Conservation (phyloP, 2,329 filamentous ascomycete genomes). For the Mycosphaerelloides madeirae region DNA sequence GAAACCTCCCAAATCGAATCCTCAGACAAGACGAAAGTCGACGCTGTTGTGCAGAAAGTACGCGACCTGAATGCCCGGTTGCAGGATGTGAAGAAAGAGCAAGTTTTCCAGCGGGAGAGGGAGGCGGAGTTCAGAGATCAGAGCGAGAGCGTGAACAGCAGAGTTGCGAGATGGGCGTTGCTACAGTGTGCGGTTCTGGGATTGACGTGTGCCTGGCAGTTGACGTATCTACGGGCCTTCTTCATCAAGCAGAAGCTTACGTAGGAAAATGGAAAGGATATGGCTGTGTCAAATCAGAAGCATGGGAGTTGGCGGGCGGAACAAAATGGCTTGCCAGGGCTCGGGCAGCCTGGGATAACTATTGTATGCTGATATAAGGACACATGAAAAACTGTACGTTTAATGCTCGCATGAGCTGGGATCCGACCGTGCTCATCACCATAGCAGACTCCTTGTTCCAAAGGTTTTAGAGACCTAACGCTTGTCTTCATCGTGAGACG, state of each 20-base stretch:
- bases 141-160: constrained; percentile 85
- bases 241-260: constrained; percentile 99
- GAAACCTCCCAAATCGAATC: constrained; percentile 92
- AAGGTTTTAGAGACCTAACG: too few relatives aligned
- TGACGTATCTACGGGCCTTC: constrained; percentile 91
- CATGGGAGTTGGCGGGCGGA: constrained; percentile 1
- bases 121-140: constrained; percentile 98
- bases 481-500: too few relatives aligned
- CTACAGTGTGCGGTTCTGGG: constrained; percentile 82
- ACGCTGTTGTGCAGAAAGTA: constrained; percentile 82
- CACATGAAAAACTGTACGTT: constrained; percentile 3
- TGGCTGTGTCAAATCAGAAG: not conserved
- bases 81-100: constrained; percentile 85
- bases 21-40: constrained; percentile 86
- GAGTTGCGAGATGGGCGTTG: constrained; percentile 89
- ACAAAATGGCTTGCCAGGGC: not conserved
- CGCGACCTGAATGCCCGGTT: constrained; percentile 83
- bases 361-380: constrained; percentile 3
- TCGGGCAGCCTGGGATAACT: not conserved
- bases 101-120: constrained; percentile 96
- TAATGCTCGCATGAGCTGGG: not conserved
- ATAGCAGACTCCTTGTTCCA: too few relatives aligned
- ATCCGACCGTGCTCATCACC: too few relatives aligned
- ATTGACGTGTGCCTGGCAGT: constrained; percentile 90
- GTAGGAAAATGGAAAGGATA: constrained; percentile 40